Evolutionary conservation across 768 basidiomycete species (phyloP).

Genomic region (Tulasnella sp.): DNA sequence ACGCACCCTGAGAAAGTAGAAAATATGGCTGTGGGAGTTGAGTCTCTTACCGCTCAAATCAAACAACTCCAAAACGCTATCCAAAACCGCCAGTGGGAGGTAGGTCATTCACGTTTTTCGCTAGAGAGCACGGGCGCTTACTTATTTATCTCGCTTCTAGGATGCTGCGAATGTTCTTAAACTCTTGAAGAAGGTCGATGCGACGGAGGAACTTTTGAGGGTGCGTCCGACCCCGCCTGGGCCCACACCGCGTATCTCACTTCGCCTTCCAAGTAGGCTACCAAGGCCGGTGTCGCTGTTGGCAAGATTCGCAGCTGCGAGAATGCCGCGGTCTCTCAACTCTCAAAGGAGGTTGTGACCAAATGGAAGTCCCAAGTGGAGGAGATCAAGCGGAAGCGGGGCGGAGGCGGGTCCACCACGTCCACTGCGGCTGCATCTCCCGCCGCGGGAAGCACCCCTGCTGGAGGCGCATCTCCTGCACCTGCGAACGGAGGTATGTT

Average conservation of each 20-base stretch:
- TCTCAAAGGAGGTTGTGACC: constrained; percentile 84
- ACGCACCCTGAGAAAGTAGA: neutral
- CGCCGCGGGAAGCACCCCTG: neutral
- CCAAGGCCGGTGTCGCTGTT: constrained; percentile 84
- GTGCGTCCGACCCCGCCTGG: constrained; percentile 11
- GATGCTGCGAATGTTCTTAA: constrained; percentile 12
- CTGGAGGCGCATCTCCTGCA: neutral
- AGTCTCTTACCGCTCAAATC: constrained; percentile 1
- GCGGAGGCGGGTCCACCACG: neutral
- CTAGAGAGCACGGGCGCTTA: neutral
- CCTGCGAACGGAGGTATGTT: constrained; percentile 18
- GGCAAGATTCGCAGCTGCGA: constrained; percentile 74
- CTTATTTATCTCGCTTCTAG: constrained; percentile 2
- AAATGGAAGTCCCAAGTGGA: constrained; percentile 88
- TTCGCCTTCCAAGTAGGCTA: constrained; percentile 46
- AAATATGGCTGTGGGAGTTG: constrained; percentile 1
- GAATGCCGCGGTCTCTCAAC: constrained; percentile 59
- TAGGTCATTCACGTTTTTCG: constrained; percentile 1
- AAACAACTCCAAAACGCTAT: constrained; percentile 9
- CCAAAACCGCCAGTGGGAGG: constrained; percentile 5
- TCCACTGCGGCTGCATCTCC: neutral
- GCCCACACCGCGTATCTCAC: neutral
- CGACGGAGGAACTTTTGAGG: constrained; percentile 19
- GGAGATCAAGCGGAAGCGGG: constrained; percentile 28
- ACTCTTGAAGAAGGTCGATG: constrained; percentile 16